phyloP scores from a whole-genome alignment of 371 early-diverging fungal species.

The Saksenaea oblongispora region DNA sequence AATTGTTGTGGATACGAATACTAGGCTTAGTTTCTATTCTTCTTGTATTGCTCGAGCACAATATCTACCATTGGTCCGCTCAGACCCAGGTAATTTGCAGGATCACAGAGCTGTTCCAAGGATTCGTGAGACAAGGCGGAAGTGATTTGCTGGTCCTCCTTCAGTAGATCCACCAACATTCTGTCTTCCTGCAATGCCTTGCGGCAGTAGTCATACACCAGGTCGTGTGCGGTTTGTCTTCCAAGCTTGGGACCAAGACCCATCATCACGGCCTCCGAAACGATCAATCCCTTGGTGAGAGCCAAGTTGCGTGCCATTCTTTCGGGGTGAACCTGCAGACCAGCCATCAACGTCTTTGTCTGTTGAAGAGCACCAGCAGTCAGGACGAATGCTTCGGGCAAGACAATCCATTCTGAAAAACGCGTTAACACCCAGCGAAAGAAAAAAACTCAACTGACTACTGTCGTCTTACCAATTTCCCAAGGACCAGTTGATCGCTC shows the following conservation, averaged over 20 bases:
- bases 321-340: conserved; percentile 17
- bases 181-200: conserved; percentile 10
- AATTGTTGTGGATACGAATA: neutral
- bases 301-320: conserved; percentile 17
- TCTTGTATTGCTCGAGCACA: neutral
- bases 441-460: neutral
- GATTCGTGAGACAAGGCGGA: conserved; percentile 1
- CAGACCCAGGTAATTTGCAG: conserved; percentile 17
- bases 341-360: conserved; percentile 14
- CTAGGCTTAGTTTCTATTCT: neutral
- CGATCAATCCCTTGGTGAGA: conserved; percentile 20
- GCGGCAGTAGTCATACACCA: conserved; percentile 23
- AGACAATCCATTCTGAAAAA: conserved; percentile 20
- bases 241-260: conserved; percentile 16
- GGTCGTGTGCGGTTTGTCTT: conserved; percentile 20
- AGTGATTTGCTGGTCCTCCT: conserved; percentile 7
- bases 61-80: conserved; percentile 20
- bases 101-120: conserved; percentile 14
- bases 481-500: conserved; percentile 23
- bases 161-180: conserved; percentile 12
- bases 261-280: conserved; percentile 27
- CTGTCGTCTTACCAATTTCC: conserved; percentile 21
- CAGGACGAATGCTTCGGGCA: conserved; percentile 21
- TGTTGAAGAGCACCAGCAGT: conserved; percentile 20
- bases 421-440: neutral